Conservation (phyloP, 2,329 filamentous ascomycete species). For the Stachybotrys echinatus region DNA sequence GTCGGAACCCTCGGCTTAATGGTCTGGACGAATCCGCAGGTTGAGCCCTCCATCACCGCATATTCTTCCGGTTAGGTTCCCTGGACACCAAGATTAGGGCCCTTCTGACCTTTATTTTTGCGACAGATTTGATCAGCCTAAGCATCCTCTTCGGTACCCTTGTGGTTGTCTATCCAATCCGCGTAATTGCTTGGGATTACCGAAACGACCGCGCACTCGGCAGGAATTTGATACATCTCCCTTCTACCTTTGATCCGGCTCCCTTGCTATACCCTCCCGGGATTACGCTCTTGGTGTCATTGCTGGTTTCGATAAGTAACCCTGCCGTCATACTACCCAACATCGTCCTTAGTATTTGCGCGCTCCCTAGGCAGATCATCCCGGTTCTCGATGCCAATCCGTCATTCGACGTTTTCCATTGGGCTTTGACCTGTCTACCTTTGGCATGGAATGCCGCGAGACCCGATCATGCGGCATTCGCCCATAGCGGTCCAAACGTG, state of each 20-base stretch:
- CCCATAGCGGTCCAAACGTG: constrained; percentile 22
- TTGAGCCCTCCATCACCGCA: constrained; percentile 20
- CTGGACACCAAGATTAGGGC: background rate
- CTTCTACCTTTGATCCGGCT: constrained; percentile 81
- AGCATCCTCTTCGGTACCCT: constrained; percentile 32
- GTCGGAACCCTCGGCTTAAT: constrained; percentile 43
- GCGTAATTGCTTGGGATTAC: constrained; percentile 47
- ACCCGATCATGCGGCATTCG: constrained; percentile 28
- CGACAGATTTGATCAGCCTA: constrained; percentile 37
- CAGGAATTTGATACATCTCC: constrained; percentile 47
- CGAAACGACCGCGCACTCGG: constrained; percentile 30
- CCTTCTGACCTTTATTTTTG: background rate
- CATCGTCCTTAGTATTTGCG: constrained; percentile 72
- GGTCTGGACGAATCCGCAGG: constrained; percentile 40
- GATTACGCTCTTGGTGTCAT: constrained; percentile 70
- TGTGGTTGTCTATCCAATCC: constrained; percentile 52
- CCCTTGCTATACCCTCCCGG: constrained; percentile 81
- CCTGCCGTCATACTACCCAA: constrained; percentile 66
- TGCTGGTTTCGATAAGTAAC: constrained; percentile 63
- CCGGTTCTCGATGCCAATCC: constrained; percentile 54
- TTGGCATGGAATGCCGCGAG: constrained; percentile 31
- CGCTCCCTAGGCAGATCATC: constrained; percentile 68
- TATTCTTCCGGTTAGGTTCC: background rate
- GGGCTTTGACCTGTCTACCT: constrained; percentile 70
- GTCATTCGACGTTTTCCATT: constrained; percentile 66